These are phyloP conservation scores for Naumovozyma dairenensis DNA, from an alignment of 805 yeast genomes.

Conservation along the genomic window DNA sequence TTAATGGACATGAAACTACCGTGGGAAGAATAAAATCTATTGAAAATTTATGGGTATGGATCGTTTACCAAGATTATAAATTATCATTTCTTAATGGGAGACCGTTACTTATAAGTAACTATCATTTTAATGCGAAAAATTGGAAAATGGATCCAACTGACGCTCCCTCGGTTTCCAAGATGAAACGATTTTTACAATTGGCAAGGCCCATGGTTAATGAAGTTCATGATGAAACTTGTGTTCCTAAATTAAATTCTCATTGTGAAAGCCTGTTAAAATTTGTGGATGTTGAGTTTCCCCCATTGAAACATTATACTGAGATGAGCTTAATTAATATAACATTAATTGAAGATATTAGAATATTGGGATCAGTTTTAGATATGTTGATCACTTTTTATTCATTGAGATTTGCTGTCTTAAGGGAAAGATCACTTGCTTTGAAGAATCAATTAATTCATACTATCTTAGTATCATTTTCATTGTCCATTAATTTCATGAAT, in stretches of 20 bases:
- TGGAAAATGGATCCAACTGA: slow-evolving; percentile 1
- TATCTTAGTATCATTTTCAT: slow-evolving; percentile 10
- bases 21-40: slow-evolving; percentile 17
- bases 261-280: slow-evolving; percentile 2
- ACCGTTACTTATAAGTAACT: slow-evolving; percentile 8
- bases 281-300: slow-evolving; percentile 11
- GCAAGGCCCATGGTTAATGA: slow-evolving; percentile 12
- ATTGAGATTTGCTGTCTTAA: slow-evolving; percentile 9
- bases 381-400: slow-evolving; percentile 9
- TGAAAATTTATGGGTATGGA: slow-evolving; percentile 22
- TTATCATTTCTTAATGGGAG: slow-evolving; percentile 20
- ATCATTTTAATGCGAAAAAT: background rate
- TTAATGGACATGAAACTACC: slow-evolving; percentile 8
- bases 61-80: slow-evolving; percentile 17
- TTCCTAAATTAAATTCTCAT: slow-evolving; percentile 8
- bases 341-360: slow-evolving; percentile 1
- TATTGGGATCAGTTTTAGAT: slow-evolving; percentile 1
- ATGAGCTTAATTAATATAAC: slow-evolving; percentile 2
- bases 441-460: slow-evolving; percentile 8
- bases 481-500: slow-evolving; percentile 8
- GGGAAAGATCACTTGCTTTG: slow-evolving; percentile 6
- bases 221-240: slow-evolving; percentile 5
- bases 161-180: slow-evolving; percentile 5
- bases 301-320: slow-evolving; percentile 8
- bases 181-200: slow-evolving; percentile 11